Evolutionary conservation across 164 flowering plant genomes (phyloP), one percentile per base, ranked within the genome.

Genomic region (Pachysandra terminalis): DNA sequence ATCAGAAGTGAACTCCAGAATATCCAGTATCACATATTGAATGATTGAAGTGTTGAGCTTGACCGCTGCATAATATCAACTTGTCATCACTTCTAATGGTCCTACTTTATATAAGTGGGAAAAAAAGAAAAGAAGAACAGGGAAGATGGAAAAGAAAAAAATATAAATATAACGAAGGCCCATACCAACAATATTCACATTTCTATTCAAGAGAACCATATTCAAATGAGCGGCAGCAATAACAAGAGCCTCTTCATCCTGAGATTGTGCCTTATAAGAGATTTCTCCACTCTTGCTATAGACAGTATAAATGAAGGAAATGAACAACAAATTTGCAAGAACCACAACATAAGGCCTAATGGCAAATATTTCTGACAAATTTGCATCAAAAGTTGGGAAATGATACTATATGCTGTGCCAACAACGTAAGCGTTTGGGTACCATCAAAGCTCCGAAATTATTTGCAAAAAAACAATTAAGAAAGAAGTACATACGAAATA

Each of bases 211-310:
- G 65, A 88, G 82, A 77, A 82, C 84, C 98, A 96, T 86, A 75
- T 93, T 82, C 84, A 96, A 75, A 65, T 71, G 65, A 65, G 98
- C 91, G 69, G 98, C 98, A 73, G 98, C 99, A 57, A 79, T 83
- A 64, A 96, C 99, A 78, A 96, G 94, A 70, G 99, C 99, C 80
- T 96, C 99, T 82, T 96, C 99, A 82, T 96, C 99, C 85, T 96
- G 99, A 59, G 99, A 96, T 75, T 90, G 98, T 45, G 98, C 96
- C 82, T 92, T 93, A 72, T 90, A 96, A 40, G 76, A 68, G 71
- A 91, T 81, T 19, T 72, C 73, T 65, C 98, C 98, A 80, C 68
- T 80, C 80, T 90, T 88, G 82, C 98, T 96, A 63, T 61, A 32
- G 37, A 7, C 7, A 74, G 22, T 68, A 0, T 66, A 54, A 17